A percentile compares a stretch with the other conserved stretches of the same genome.
Conservation (phyloP, 2,329 filamentous ascomycete genomes). For the Fusarium tanahbumbuense region DNA sequence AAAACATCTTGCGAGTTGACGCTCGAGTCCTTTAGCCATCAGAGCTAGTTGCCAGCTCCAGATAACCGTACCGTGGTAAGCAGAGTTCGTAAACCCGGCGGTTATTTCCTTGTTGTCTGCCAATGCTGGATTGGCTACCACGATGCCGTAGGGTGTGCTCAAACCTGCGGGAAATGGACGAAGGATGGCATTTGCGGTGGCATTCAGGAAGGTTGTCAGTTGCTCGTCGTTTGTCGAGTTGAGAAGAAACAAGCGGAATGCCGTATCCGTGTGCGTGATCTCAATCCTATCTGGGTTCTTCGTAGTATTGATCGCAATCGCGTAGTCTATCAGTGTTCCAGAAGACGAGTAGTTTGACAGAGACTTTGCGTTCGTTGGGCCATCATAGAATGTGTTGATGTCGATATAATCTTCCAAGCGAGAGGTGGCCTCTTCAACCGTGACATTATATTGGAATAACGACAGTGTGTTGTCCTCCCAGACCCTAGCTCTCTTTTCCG, state of each 20-base stretch:
- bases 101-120: constrained; percentile 60
- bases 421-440: constrained; percentile 55
- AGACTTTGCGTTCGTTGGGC: constrained; percentile 56
- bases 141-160: constrained; percentile 64
- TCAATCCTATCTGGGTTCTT: constrained; percentile 61
- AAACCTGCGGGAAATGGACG: constrained; percentile 69
- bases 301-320: constrained; percentile 66
- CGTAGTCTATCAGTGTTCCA: constrained; percentile 61
- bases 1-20: constrained; percentile 65
- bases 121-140: constrained; percentile 72
- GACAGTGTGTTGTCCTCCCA: constrained; percentile 71
- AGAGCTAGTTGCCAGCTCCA: constrained; percentile 75
- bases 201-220: constrained; percentile 66
- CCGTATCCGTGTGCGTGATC: constrained; percentile 73
- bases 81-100: constrained; percentile 65
- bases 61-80: constrained; percentile 71
- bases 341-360: constrained; percentile 52
- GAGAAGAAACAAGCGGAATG: constrained; percentile 71
- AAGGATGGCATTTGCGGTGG: constrained; percentile 67
- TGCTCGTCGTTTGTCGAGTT: constrained; percentile 69
- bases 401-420: constrained; percentile 62
- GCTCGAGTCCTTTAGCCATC: constrained; percentile 70
- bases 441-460: constrained; percentile 64
- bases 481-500: constrained; percentile 64
- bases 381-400: constrained; percentile 55